Evolutionary conservation across 2,329 filamentous ascomycete genomes (phyloP).

Genomic region (Fusarium staphyleae): DNA sequence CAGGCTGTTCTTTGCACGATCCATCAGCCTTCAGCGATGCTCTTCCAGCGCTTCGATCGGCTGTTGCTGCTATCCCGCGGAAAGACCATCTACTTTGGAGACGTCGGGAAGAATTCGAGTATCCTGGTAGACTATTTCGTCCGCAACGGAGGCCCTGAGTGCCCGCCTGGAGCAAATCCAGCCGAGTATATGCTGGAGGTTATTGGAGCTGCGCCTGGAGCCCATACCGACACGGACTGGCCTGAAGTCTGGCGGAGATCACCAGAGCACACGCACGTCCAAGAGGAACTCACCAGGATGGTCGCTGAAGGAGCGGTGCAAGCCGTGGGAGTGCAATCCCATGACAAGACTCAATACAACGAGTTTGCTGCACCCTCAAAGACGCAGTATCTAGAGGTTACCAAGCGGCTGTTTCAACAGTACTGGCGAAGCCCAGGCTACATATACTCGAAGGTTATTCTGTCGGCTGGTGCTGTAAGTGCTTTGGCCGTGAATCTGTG

Average conservation of each 20-base stretch:
- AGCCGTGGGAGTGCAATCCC: not conserved
- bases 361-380: slow-evolving; percentile 44
- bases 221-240: slow-evolving; percentile 54
- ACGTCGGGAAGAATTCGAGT: slow-evolving; percentile 64
- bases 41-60: slow-evolving; percentile 62
- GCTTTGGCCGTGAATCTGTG: accelerated
- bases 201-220: slow-evolving; percentile 55
- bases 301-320: not conserved
- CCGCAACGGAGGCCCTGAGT: slow-evolving; percentile 63
- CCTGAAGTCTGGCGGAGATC: slow-evolving; percentile 47
- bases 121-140: slow-evolving; percentile 67
- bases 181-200: slow-evolving; percentile 71
- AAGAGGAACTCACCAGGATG: slow-evolving; percentile 45
- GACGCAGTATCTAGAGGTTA: slow-evolving; percentile 47
- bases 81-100: slow-evolving; percentile 70
- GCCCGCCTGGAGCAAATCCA: slow-evolving; percentile 64
- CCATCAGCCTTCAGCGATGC: slow-evolving; percentile 57
- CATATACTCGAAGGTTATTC: slow-evolving; percentile 62
- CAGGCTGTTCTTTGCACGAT: slow-evolving; percentile 60
- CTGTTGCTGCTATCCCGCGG: slow-evolving; percentile 67
- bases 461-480: slow-evolving; percentile 45
- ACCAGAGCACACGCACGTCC: slow-evolving; percentile 43
- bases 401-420: slow-evolving; percentile 47
- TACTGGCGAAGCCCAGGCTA: slow-evolving; percentile 60
- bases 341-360: slow-evolving; percentile 27